Evolutionary conservation across 306 rosid genomes (phyloP), one percentile per base, ranked within the genome.

Genomic region (Biancaea sappan): DNA sequence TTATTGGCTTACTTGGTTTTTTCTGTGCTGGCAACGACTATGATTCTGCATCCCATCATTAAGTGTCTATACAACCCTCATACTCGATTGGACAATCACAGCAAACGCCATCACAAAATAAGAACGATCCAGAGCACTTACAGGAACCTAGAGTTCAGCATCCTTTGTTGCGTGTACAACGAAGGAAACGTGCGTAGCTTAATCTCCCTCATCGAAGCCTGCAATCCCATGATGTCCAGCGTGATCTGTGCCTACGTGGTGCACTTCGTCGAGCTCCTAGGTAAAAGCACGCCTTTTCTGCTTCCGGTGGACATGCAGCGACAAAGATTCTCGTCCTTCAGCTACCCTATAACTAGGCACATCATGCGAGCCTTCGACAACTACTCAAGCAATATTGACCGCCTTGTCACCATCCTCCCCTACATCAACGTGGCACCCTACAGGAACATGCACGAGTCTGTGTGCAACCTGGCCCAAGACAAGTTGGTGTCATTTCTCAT

Each of bases 281-380:
- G 91, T 0, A 72, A 72, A 15, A 51, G 82, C 6, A 7, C 79
- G 6, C 85, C 93, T 2, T 50, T 85, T 21, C 69, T 91, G 13
- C 66, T 85, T 16, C 94, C 91, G 0, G 79, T 77, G 51, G 59
- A 76, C 61, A 29, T 46, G 21, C 28, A 43, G 1, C 60, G 35
- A 1, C 80, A 40, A 15, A 76, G 48, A 34, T 63, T 57, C 16
- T 31, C 67, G 57, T 84, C 65, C 0, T n/a, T 67, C 4, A 71
- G 72, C 19, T 77, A 82, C 65, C 80, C 84, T 2, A 19, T 53
- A 44, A 61, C 85, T 4, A 75, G 69, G 11, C 80, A 69, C 43
- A 84, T 91, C 73, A 72, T 87, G 82, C 82, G 64, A 4, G 93
- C 95, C 4, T 89, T 91, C 1, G 59, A 47, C 38, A 87, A 91